These are phyloP conservation scores for Pseudogymnoascus sp. DNA, from an alignment of 2,329 filamentous ascomycete genomes.

Conservation along the genomic window DNA sequence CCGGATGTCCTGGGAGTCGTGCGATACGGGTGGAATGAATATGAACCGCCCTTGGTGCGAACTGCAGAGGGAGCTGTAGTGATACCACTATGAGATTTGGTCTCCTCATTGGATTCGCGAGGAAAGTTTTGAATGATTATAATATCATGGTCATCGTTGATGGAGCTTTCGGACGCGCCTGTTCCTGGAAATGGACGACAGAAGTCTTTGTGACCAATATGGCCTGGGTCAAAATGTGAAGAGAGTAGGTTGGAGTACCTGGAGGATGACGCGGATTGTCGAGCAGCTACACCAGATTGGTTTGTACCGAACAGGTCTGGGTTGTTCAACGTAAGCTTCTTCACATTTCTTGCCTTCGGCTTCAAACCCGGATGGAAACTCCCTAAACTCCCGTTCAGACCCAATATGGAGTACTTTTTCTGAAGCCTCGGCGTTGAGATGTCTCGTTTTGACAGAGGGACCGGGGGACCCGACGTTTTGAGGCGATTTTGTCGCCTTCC, in stretches of 20 bases:
- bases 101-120: neutral
- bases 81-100: neutral
- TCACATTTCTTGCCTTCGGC: neutral
- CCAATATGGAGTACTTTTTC: neutral
- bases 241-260: neutral
- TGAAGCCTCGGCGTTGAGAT: neutral
- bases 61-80: neutral
- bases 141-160: neutral
- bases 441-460: neutral
- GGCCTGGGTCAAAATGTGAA: neutral
- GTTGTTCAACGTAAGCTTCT: neutral
- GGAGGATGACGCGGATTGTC: neutral
- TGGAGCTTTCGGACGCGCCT: neutral
- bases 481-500: neutral
- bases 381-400: neutral
- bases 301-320: neutral
- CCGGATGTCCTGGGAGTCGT: neutral
- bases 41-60: neutral
- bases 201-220: neutral
- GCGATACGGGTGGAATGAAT: neutral
- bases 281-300: neutral
- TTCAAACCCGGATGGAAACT: neutral
- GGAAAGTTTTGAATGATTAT: slow-evolving; percentile 6
- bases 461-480: neutral
- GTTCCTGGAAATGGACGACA: neutral